Conservation (phyloP, 768 basidiomycete genomes). For the Lentinula lateritia region DNA sequence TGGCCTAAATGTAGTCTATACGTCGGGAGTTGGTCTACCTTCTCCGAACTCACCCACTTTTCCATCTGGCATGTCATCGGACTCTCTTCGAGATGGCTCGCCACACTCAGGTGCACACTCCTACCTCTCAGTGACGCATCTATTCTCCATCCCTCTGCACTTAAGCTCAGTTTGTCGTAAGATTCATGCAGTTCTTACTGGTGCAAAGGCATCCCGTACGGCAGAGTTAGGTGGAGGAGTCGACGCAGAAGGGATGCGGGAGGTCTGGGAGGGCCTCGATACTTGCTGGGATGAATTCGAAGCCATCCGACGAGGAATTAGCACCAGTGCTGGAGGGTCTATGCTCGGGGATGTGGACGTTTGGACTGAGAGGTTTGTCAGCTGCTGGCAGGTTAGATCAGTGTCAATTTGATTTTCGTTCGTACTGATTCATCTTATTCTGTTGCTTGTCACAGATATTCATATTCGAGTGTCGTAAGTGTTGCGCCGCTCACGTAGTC, state of each 20-base stretch:
- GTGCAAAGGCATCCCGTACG: conserved; percentile 61
- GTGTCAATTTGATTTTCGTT: conserved; percentile 3
- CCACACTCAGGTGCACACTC: conserved; percentile 25
- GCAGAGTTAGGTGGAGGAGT: conserved; percentile 40
- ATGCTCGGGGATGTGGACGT: conserved; percentile 36
- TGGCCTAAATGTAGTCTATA: not conserved
- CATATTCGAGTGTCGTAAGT: conserved; percentile 85
- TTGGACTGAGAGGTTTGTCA: conserved; percentile 53
- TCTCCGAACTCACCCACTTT: conserved; percentile 31
- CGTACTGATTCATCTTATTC: conserved; percentile 10
- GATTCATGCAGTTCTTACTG: conserved; percentile 76
- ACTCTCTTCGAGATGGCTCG: conserved; percentile 17
- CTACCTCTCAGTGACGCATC: conserved; percentile 51
- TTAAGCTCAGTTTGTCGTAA: conserved; percentile 74
- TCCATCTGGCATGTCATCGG: conserved; percentile 15
- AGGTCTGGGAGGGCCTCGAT: conserved; percentile 84
- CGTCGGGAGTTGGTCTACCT: conserved; percentile 21
- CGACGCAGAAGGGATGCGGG: conserved; percentile 59
- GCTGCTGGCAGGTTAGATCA: conserved; percentile 76
- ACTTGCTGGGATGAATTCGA: conserved; percentile 84
- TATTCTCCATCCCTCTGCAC: conserved; percentile 66
- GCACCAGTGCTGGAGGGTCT: conserved; percentile 23
- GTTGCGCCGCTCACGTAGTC: not conserved
- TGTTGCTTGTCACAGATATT: conserved; percentile 51
- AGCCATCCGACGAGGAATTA: conserved; percentile 31